Conservation (phyloP, 1,284 basidiomycete genomes). For the Butyriboletus regius region DNA sequence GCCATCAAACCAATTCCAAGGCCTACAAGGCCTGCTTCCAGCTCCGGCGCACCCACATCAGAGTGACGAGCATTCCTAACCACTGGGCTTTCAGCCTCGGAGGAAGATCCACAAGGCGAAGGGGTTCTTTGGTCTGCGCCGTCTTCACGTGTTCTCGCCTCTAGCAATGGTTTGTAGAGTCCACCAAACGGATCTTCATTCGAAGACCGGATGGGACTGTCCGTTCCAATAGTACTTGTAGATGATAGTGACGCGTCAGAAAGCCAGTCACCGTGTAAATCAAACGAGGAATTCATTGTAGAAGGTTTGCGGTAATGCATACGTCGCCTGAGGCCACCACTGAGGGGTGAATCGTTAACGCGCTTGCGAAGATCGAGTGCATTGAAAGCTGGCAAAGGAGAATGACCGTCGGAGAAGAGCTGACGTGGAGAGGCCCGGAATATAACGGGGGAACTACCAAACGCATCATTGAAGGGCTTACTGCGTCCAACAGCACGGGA, state of each 20-base stretch:
- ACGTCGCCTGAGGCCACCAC: conserved; percentile 26
- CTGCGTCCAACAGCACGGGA: conserved; percentile 23
- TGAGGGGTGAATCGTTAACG: conserved; percentile 31
- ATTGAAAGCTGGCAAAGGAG: conserved; percentile 27
- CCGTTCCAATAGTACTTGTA: conserved; percentile 14
- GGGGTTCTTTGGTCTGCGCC: conserved; percentile 13
- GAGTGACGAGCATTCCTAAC: conserved; percentile 40
- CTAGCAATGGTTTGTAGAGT: conserved; percentile 25
- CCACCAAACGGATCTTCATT: conserved; percentile 34
- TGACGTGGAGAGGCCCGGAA: conserved; percentile 37
- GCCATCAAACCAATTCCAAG: conserved; percentile 51
- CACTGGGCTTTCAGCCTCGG: conserved; percentile 54
- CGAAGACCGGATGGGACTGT: conserved; percentile 20
- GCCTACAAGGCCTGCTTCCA: conserved; percentile 33
- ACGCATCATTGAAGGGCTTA: conserved; percentile 28
- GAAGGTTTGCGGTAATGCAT: conserved; percentile 31
- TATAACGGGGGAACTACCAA: conserved; percentile 32
- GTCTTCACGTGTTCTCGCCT: conserved; percentile 11
- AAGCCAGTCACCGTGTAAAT: conserved; percentile 41
- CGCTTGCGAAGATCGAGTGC: conserved; percentile 31
- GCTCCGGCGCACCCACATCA: conserved; percentile 21
- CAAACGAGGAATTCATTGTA: conserved; percentile 37
- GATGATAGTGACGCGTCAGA: conserved; percentile 36
- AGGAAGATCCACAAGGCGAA: conserved; percentile 34
- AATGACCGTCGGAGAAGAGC: conserved; percentile 33